These are phyloP conservation scores for Tephrocybe sp. DNA, from an alignment of 768 basidiomycete genomes.

Conservation along the genomic window DNA sequence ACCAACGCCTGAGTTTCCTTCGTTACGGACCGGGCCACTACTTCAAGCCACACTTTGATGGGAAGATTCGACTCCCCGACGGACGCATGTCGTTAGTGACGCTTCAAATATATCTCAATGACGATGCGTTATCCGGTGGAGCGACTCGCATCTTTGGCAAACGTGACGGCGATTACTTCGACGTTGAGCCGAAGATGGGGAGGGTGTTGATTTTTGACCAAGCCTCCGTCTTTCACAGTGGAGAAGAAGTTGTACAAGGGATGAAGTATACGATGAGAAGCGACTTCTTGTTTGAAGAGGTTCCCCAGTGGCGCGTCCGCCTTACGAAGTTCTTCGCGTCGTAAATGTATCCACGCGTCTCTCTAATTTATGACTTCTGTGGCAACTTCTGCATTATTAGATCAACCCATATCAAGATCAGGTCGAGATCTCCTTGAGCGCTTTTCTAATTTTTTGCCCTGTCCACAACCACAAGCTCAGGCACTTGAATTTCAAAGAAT, in stretches of 20 bases:
- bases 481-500: no score
- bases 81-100: slow-evolving; percentile 40
- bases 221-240: slow-evolving; percentile 37
- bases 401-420: no score
- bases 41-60: slow-evolving; percentile 42
- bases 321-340: not conserved
- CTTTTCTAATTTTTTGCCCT: no score
- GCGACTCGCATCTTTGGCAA: slow-evolving; percentile 39
- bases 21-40: slow-evolving; percentile 43
- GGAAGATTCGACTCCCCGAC: slow-evolving; percentile 33
- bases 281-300: slow-evolving; percentile 37
- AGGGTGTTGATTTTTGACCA: slow-evolving; percentile 48
- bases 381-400: no score
- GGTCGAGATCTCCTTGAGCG: no score
- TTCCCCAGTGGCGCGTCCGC: not conserved
- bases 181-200: slow-evolving; percentile 43
- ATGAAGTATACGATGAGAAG: slow-evolving; percentile 41
- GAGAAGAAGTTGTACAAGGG: slow-evolving; percentile 39
- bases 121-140: slow-evolving; percentile 36
- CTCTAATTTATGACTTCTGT: no score
- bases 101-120: slow-evolving; percentile 46
- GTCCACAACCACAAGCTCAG: no score
- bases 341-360: not conserved
- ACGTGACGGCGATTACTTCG: slow-evolving; percentile 27
- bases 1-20: slow-evolving; percentile 45